These are phyloP conservation scores for Exophiala sp. DNA, from an alignment of 2,329 filamentous ascomycete genomes.

Conservation along the genomic window DNA sequence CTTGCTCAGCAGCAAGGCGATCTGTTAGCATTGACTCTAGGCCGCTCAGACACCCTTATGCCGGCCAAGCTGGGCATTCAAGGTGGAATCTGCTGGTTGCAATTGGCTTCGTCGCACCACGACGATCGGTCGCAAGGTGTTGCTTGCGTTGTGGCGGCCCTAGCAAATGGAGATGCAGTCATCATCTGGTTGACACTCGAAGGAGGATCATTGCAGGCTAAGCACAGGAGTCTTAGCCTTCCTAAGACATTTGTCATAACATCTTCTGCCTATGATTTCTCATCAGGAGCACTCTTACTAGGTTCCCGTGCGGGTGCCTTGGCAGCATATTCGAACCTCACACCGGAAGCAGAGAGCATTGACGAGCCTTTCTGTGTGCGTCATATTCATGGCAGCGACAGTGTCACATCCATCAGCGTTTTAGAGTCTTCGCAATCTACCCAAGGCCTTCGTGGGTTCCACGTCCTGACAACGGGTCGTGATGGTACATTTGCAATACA, in stretches of 20 bases:
- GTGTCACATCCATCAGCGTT: slow-evolving; percentile 64
- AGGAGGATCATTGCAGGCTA: slow-evolving; percentile 1
- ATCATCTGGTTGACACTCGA: slow-evolving; percentile 13
- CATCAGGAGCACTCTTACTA: slow-evolving; percentile 42
- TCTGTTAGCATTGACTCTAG: background rate
- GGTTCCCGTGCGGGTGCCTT: slow-evolving; percentile 57
- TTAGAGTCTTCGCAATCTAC: slow-evolving; percentile 35
- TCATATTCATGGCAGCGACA: slow-evolving; percentile 53
- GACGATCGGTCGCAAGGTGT: background rate
- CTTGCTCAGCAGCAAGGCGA: slow-evolving; percentile 13
- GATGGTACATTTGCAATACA: slow-evolving; percentile 74
- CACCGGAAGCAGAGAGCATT: slow-evolving; percentile 12
- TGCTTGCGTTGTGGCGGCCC: slow-evolving; percentile 12
- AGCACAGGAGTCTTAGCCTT: slow-evolving; percentile 29
- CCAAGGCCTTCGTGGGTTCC: slow-evolving; percentile 30
- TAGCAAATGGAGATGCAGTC: slow-evolving; percentile 6
- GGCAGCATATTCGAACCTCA: slow-evolving; percentile 42
- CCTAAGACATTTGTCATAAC: slow-evolving; percentile 51
- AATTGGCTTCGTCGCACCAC: slow-evolving; percentile 1
- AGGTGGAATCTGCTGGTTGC: slow-evolving; percentile 17
- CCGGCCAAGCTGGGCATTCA: background rate
- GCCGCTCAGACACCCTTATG: background rate
- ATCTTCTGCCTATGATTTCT: slow-evolving; percentile 38
- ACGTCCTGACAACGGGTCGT: slow-evolving; percentile 69
- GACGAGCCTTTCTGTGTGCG: slow-evolving; percentile 23